A percentile compares a stretch with the other conserved stretches of the same genome.
These are phyloP conservation scores for Candida adriatica DNA, from an alignment of 805 yeast genomes.

Conservation along the genomic window DNA sequence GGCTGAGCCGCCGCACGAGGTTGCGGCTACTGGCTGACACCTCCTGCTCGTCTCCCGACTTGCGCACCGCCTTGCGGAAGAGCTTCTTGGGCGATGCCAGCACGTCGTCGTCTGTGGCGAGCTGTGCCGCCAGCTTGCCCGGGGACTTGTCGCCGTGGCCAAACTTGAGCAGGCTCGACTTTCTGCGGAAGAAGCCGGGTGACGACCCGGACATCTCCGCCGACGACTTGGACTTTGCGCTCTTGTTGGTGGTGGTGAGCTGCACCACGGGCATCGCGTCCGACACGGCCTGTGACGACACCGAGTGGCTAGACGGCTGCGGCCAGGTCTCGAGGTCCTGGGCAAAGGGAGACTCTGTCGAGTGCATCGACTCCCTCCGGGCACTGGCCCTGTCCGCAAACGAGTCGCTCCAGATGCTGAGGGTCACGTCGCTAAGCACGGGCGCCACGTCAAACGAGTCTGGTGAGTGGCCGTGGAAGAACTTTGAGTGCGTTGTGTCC, in stretches of 20 bases:
- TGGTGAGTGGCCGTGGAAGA: no score
- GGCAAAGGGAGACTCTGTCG: no score
- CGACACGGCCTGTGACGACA: constrained; percentile 11
- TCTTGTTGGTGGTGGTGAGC: constrained; percentile 16
- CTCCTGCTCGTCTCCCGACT: no score
- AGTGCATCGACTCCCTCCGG: no score
- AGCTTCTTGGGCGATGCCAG: constrained; percentile 17
- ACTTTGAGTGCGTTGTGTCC: no score
- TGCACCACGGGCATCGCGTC: constrained; percentile 13
- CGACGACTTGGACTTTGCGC: constrained; percentile 15
- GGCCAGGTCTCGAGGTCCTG: no score
- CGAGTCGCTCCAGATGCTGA: no score
- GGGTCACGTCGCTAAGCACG: no score
- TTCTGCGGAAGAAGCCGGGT: constrained; percentile 31
- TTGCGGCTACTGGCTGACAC: constrained; percentile 14
- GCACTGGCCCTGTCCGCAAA: no score
- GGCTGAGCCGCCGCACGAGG: constrained; percentile 20
- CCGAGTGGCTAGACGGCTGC: constrained; percentile 10
- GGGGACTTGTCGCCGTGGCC: constrained; percentile 23
- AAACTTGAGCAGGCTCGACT: constrained; percentile 29
- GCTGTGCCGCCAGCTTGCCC: constrained; percentile 6
- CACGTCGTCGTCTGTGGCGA: no score
- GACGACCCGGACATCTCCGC: constrained; percentile 21
- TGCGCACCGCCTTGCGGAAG: constrained; percentile 19
- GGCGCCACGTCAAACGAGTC: no score